Percentiles rank a stretch among this genome's conserved stretches.
These are phyloP conservation scores for Leccinum insigne DNA, from an alignment of 1,284 basidiomycete genomes.

Conservation along the genomic window DNA sequence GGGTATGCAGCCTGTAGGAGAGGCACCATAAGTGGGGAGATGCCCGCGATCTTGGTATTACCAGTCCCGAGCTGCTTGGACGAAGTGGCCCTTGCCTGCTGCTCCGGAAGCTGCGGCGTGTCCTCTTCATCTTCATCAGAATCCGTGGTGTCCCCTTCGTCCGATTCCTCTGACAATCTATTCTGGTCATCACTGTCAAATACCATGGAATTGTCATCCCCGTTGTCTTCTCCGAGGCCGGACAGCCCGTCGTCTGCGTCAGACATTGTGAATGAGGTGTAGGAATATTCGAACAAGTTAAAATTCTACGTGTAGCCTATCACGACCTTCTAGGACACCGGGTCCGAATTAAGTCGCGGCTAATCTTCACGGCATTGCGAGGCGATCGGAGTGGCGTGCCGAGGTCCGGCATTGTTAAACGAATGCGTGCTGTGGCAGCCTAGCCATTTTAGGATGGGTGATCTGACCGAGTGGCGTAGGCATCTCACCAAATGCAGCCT, in stretches of 20 bases:
- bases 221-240: too few species aligned
- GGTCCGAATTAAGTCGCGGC: too few species aligned
- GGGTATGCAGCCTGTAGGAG: not conserved
- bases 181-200: not conserved
- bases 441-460: too few species aligned
- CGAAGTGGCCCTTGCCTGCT: not conserved
- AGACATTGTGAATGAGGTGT: not conserved
- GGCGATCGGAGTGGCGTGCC: too few species aligned
- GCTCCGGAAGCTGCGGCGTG: not conserved
- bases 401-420: too few species aligned
- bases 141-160: not conserved
- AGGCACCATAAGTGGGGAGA: not conserved
- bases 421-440: too few species aligned
- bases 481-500: too few species aligned
- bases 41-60: not conserved
- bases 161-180: not conserved
- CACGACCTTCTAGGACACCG: too few species aligned
- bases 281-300: not conserved
- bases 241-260: not conserved
- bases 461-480: too few species aligned
- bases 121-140: not conserved
- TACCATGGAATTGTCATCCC: too few species aligned
- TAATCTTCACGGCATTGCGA: too few species aligned
- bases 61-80: not conserved
- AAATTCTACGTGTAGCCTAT: not conserved